These are phyloP conservation scores for Coccinonectria pachysandricola DNA, from an alignment of 2,329 filamentous ascomycete genomes.

Conservation along the genomic window DNA sequence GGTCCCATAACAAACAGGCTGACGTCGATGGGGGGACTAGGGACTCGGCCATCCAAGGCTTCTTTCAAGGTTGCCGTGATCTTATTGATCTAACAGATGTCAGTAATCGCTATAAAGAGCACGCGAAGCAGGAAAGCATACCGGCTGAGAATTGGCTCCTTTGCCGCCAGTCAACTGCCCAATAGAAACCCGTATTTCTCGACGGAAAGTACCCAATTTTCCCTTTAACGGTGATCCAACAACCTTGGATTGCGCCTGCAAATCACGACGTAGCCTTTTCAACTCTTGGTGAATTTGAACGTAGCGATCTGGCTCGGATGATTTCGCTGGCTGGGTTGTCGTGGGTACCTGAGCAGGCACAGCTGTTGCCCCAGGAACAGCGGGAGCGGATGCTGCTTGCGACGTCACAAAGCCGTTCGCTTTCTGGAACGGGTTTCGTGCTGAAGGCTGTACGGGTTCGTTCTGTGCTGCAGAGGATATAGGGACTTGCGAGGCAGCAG, in stretches of 20 bases:
- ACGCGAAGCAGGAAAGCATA: constrained; percentile 19
- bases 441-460: too few species aligned
- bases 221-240: constrained; percentile 44
- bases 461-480: too few species aligned
- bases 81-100: constrained; percentile 27
- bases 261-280: constrained; percentile 54
- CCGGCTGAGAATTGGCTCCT: constrained; percentile 42
- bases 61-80: constrained; percentile 36
- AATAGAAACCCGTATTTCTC: constrained; percentile 60
- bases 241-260: constrained; percentile 45
- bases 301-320: constrained; percentile 32
- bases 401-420: constrained; percentile 5
- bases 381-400: constrained; percentile 2
- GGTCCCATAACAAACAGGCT: constrained; percentile 40
- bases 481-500: too few species aligned
- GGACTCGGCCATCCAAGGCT: constrained; percentile 40
- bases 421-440: constrained; percentile 10
- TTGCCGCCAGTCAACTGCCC: constrained; percentile 62
- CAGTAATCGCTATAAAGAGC: too few species aligned
- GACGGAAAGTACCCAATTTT: constrained; percentile 59
- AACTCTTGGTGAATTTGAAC: constrained; percentile 55
- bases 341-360: constrained; percentile 6
- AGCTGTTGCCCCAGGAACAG: constrained; percentile 2
- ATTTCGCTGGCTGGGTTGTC: constrained; percentile 3
- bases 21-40: constrained; percentile 43